phyloP scores from a whole-genome alignment of 192 early-diverging fungal genomes.

The Mortierella hygrophila region DNA sequence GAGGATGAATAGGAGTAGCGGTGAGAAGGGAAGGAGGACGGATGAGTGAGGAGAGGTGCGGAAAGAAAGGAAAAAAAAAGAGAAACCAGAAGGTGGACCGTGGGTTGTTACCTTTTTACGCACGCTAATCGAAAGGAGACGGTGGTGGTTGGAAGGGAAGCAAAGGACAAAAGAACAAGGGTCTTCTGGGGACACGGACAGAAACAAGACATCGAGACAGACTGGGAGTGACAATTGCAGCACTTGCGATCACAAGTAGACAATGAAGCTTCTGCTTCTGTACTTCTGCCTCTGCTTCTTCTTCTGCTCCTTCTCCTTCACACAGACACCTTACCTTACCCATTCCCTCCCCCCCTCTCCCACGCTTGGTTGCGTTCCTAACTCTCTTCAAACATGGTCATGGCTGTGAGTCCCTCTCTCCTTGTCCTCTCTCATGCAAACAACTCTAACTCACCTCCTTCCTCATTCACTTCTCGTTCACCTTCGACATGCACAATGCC shows the following conservation, averaged over 20 bases:
- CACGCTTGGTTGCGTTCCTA: not conserved
- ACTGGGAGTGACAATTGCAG: not conserved
- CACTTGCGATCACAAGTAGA: constrained; percentile 8
- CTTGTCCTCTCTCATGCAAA: not conserved
- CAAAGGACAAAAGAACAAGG: not conserved
- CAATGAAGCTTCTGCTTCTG: too few species aligned
- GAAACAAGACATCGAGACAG: not conserved
- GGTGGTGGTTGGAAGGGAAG: not conserved
- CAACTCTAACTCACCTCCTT: not conserved
- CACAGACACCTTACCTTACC: not conserved
- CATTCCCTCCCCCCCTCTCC: not conserved
- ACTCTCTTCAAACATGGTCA: constrained; percentile 29
- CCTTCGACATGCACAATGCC: not conserved
- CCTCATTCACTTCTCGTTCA: not conserved
- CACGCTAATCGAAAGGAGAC: not conserved
- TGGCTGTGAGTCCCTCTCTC: constrained; percentile 33
- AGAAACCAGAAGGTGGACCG: constrained; percentile 1
- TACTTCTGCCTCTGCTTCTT: not conserved
- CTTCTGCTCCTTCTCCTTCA: not conserved
- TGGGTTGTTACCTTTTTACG: not conserved
- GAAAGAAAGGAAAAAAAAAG: not conserved
- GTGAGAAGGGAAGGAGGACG: not conserved
- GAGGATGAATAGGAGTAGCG: not conserved
- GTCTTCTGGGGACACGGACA: too few species aligned
- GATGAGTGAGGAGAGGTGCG: not conserved